A percentile compares a stretch with the other conserved stretches of the same genome.
phyloP scores from a whole-genome alignment of 1,284 basidiomycete genomes.

The Phylloboletellus chloephorus region DNA sequence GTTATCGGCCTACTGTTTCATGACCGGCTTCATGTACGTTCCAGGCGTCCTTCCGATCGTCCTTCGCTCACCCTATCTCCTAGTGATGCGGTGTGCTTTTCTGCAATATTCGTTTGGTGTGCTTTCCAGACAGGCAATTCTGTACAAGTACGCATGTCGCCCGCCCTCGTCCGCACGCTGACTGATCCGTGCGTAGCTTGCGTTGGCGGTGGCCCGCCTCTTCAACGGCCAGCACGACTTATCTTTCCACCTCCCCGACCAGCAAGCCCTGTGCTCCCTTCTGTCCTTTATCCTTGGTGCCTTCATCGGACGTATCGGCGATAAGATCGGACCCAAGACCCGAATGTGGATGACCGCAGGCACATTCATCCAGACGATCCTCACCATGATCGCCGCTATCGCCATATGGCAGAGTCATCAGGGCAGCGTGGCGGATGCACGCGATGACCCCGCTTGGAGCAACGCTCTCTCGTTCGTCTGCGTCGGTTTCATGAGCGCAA shows the following conservation, averaged over 20 bases:
- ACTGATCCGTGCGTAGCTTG: conserved; percentile 38
- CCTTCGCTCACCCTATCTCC: conserved; percentile 1
- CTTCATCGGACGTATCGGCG: conserved; percentile 65
- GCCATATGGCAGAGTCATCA: conserved; percentile 61
- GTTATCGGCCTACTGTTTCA: conserved; percentile 74
- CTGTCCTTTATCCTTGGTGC: conserved; percentile 70
- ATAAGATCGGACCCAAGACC: conserved; percentile 63
- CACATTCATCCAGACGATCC: conserved; percentile 67
- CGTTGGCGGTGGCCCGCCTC: conserved; percentile 56
- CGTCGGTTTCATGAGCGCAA: conserved; percentile 73
- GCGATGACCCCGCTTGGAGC: conserved; percentile 66
- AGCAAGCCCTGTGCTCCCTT: conserved; percentile 76
- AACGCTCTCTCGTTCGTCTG: conserved; percentile 61
- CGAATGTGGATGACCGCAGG: conserved; percentile 72
- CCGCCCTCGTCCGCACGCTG: conserved; percentile 27
- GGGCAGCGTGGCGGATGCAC: conserved; percentile 45
- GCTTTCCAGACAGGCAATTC: conserved; percentile 82
- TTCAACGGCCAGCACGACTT: conserved; percentile 57
- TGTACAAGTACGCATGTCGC: conserved; percentile 45
- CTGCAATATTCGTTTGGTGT: conserved; percentile 81
- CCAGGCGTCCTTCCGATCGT: background rate
- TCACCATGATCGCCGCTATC: conserved; percentile 70
- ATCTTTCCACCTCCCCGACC: conserved; percentile 70
- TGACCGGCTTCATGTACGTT: conserved; percentile 78
- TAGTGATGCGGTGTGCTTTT: conserved; percentile 72